Evolutionary conservation across 2,329 filamentous ascomycete genomes (phyloP), one percentile per base, ranked within the genome.

Genomic region (Penicillium sp.): DNA sequence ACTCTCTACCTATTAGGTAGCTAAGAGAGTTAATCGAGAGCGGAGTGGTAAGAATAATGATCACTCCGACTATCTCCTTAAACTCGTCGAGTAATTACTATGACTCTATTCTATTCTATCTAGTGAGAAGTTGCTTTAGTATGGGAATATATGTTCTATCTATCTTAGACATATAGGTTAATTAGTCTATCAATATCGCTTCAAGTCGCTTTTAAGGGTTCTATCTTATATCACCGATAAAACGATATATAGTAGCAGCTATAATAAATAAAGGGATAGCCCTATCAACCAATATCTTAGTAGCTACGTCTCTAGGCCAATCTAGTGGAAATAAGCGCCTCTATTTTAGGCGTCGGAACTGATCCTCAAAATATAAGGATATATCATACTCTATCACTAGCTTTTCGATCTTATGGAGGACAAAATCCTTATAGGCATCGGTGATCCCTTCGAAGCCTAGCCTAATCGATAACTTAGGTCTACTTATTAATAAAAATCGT

Each of bases 401-500:
- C 35, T 57, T 32, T 8, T 62, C 51, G 25, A 71, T 58, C 6
- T 68, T 57, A 46, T 70, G 54, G 10, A 70, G 61, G 37, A 60
- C 47, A 16, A 69, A 10, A 55, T 68, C 57, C 27, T 64, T 61
- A 57, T 66, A 49, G 12, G 60, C 41, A 9, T 58, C 47, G 31
- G 25, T 50, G 39, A 50, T 50, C 37, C 21, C 32, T 34, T 34
- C 12, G 32, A 34, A 34, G 32, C 32, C 32, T 5, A 44, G 13
- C 4, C 60, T 49, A 27, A 70, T 64, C 8, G 64, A 56, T 3
- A 66, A 45, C 27, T 72, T 66, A 12, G 69, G 67, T 46, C 68
- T 57, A 55, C 68, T 69, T 9, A 64, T 70, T 31, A 70, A 27
- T 13, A 70, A 62, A 16, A 68, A 18, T 25, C 62, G 64, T 3